Conservation (phyloP, 176 grass and related monocot genomes). For the Aegilops speltoides region DNA sequence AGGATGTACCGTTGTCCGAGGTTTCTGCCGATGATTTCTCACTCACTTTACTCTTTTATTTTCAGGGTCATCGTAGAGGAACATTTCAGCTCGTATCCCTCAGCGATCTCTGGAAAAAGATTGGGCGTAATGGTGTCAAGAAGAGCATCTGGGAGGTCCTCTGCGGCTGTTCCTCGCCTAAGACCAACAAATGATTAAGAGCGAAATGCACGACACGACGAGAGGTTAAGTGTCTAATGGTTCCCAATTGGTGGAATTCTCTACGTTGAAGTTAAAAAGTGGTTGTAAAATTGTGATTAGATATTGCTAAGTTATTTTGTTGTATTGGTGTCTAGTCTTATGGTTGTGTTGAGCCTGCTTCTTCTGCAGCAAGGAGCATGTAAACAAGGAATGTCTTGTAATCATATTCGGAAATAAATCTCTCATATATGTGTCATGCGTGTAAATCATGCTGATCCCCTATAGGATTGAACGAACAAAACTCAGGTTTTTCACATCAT, state of each 20-base stretch:
- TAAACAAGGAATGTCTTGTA: background rate
- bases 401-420: background rate
- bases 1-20: background rate
- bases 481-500: background rate
- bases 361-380: background rate
- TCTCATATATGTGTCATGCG: background rate
- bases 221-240: background rate
- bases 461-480: background rate
- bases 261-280: background rate
- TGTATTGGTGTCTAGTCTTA: background rate
- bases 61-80: conserved; percentile 7
- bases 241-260: background rate
- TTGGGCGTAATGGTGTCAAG: conserved; percentile 47
- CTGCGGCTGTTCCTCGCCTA: conserved; percentile 26
- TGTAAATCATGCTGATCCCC: background rate
- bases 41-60: background rate
- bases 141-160: conserved; percentile 47
- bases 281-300: background rate
- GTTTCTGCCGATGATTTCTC: background rate
- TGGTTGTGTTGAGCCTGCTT: background rate
- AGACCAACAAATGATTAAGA: background rate
- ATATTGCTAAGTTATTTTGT: conserved; percentile 9
- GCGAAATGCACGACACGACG: background rate
- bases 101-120: background rate
- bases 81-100: background rate